phyloP scores from a whole-genome alignment of 169 alveolate species.

The Plasmodium ovale region DNA sequence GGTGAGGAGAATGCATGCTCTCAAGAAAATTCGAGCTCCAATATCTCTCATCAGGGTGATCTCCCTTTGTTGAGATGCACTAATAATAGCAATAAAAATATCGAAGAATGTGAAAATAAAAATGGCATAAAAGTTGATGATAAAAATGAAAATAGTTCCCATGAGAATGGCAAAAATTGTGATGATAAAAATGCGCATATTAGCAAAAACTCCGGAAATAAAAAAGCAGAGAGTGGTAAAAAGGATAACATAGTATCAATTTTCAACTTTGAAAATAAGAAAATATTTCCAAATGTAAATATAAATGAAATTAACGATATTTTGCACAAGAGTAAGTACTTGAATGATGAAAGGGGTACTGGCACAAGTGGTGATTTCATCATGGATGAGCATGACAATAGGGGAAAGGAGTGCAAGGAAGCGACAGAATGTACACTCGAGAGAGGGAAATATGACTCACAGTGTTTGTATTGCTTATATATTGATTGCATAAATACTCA shows the following conservation, averaged over 20 bases:
- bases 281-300: neutral
- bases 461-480: conserved; percentile 25
- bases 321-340: conserved; percentile 16
- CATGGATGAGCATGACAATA: neutral
- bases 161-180: no score
- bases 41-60: no score
- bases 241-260: neutral
- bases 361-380: neutral
- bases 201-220: neutral
- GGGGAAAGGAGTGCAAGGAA: neutral
- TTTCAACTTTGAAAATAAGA: neutral
- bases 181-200: no score
- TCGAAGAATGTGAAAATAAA: no score
- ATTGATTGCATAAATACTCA: conserved; percentile 2
- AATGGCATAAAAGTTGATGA: no score
- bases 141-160: no score
- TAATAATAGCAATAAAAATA: no score
- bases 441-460: conserved; percentile 1
- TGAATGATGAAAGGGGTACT: neutral
- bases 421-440: neutral
- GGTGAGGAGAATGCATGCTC: no score
- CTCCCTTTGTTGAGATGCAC: no score
- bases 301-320: conserved; percentile 19
- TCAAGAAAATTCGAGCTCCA: no score
- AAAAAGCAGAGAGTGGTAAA: neutral